Conservation (phyloP, 73 alveolate species). For the Tetrahymena thermophila region DNA sequence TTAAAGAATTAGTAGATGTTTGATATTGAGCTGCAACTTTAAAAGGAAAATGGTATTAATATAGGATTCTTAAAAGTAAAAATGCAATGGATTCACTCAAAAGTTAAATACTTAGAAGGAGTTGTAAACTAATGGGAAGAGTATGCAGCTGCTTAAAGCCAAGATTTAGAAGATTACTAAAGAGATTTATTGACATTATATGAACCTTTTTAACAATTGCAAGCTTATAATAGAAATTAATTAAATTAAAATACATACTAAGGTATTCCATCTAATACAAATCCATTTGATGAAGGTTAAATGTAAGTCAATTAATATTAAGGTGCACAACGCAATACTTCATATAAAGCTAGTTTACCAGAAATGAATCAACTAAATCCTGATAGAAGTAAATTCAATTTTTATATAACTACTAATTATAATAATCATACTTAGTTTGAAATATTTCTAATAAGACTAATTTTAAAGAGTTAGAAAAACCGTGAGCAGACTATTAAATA, state of each 20-base stretch:
- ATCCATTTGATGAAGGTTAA: not conserved
- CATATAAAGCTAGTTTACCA: not conserved
- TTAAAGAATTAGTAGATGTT: not conserved
- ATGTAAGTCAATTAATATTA: not conserved
- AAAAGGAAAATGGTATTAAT: not conserved
- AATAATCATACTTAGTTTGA: too few species aligned
- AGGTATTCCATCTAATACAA: not conserved
- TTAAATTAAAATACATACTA: not conserved
- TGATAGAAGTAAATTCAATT: not conserved
- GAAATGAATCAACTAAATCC: not conserved
- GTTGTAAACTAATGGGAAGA: not conserved
- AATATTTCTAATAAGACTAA: too few species aligned
- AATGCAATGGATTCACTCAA: not conserved
- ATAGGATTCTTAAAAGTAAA: not conserved
- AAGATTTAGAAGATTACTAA: not conserved
- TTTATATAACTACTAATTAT: not conserved
- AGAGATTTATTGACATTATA: not conserved
- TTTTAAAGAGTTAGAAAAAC: too few species aligned
- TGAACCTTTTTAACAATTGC: not conserved
- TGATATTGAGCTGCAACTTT: not conserved
- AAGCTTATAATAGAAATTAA: not conserved
- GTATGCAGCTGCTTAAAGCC: not conserved
- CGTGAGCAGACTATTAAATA: too few species aligned
- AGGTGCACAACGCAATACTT: not conserved
- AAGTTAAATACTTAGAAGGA: not conserved